phyloP scores from a whole-genome alignment of 345 rosid genomes.

The Balakata baccata region DNA sequence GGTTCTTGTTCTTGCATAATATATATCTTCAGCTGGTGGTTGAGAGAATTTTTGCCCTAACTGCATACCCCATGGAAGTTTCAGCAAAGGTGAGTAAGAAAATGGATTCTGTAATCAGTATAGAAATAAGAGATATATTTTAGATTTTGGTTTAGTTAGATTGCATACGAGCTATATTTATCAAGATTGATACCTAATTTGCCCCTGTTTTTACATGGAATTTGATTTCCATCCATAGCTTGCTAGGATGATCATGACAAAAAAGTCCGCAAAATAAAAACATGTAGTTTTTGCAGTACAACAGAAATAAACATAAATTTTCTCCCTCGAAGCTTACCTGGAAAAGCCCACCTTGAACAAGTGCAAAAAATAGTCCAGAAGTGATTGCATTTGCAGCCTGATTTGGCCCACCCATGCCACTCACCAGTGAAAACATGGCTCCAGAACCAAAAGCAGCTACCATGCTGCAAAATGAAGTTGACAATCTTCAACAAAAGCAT shows the following conservation, averaged over 20 bases:
- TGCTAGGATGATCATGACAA: background rate
- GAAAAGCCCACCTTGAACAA: conserved; percentile 76
- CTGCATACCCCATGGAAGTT: conserved; percentile 39
- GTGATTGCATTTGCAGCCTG: conserved; percentile 61
- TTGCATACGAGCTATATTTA: background rate
- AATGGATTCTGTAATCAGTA: background rate
- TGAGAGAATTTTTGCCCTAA: conserved; percentile 64
- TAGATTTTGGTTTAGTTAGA: background rate
- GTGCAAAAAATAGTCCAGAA: conserved; percentile 75
- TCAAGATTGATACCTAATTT: background rate
- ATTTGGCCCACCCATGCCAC: conserved; percentile 75
- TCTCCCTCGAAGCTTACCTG: conserved; percentile 48
- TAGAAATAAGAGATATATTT: background rate
- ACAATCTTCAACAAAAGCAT: background rate
- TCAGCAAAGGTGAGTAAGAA: conserved; percentile 4
- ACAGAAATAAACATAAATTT: background rate
- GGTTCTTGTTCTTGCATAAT: conserved; percentile 51
- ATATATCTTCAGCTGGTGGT: conserved; percentile 55
- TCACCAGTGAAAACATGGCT: conserved; percentile 70
- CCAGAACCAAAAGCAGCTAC: conserved; percentile 96
- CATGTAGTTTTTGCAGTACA: background rate
- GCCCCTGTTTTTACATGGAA: background rate
- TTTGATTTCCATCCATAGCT: background rate
- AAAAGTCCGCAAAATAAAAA: background rate
- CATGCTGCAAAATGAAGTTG: conserved; percentile 58